Conservation (phyloP, 1,139 yeast genomes). For the Yamadazyma triangularis region DNA sequence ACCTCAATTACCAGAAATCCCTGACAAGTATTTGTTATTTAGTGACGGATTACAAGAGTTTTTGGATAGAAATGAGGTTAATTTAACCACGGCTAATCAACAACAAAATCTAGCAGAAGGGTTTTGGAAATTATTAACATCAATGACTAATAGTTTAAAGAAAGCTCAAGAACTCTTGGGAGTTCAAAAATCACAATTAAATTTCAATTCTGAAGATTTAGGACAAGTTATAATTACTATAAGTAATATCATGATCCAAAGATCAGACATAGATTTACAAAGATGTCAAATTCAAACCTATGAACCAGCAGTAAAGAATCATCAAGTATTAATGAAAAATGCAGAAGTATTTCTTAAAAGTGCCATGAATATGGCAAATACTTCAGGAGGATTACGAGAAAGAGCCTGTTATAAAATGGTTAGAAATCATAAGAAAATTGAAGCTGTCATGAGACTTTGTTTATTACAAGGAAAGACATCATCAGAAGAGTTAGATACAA, state of each 20-base stretch:
- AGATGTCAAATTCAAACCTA: slow-evolving; percentile 28
- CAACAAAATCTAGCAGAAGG: slow-evolving; percentile 7
- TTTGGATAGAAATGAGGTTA: slow-evolving; percentile 33
- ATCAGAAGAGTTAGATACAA: slow-evolving; percentile 31
- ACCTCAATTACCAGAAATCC: slow-evolving; percentile 17
- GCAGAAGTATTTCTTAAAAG: slow-evolving; percentile 40
- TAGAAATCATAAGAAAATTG: slow-evolving; percentile 39
- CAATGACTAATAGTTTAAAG: slow-evolving; percentile 35
- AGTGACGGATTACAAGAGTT: slow-evolving; percentile 42
- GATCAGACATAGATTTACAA: slow-evolving; percentile 54
- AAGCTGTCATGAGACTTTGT: slow-evolving; percentile 44
- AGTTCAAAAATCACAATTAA: slow-evolving; percentile 10
- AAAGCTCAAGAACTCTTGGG: slow-evolving; percentile 32
- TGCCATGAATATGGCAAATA: slow-evolving; percentile 43
- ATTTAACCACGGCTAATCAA: slow-evolving; percentile 10
- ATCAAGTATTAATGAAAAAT: slow-evolving; percentile 30
- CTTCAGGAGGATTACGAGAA: slow-evolving; percentile 50
- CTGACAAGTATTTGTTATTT: slow-evolving; percentile 36
- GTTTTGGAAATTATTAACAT: slow-evolving; percentile 38
- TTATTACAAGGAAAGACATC: slow-evolving; percentile 37
- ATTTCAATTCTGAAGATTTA: slow-evolving; percentile 16
- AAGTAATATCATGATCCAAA: slow-evolving; percentile 40
- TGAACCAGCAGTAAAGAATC: slow-evolving; percentile 27
- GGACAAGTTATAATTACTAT: slow-evolving; percentile 38
- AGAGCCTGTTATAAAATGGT: slow-evolving; percentile 37